phyloP scores from a whole-genome alignment of 306 rosid species.

The Medicago lupulina region DNA sequence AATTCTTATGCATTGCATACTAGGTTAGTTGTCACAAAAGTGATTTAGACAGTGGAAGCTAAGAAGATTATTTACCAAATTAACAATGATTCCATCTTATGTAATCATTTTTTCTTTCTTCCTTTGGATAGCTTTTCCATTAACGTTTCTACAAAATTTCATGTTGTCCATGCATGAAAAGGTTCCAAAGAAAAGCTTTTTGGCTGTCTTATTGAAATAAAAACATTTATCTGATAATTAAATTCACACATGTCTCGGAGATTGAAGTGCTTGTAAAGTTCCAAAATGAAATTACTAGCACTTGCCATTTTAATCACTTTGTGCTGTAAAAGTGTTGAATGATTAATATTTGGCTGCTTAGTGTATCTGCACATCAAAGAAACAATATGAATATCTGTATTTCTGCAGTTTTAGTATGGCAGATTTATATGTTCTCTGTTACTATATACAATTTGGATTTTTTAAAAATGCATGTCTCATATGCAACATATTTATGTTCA shows the following conservation, averaged over 20 bases:
- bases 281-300: neutral
- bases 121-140: neutral
- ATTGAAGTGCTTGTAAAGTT: too few species aligned
- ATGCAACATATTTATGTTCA: conserved; percentile 1
- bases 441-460: conserved; percentile 10
- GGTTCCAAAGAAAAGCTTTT: neutral
- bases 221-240: neutral
- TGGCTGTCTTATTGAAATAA: too few species aligned
- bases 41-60: conserved; percentile 10
- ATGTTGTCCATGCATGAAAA: neutral
- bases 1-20: too few species aligned
- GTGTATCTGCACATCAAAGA: neutral
- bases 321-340: conserved; percentile 13
- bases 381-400: neutral
- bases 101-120: neutral
- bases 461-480: neutral
- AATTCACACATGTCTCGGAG: neutral
- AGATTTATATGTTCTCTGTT: neutral
- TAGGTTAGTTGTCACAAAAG: conserved; percentile 1
- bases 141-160: too few species aligned
- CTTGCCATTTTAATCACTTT: conserved; percentile 13
- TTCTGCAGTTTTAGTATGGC: neutral
- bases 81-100: neutral
- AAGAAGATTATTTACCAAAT: neutral
- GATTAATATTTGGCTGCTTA: neutral